Conservation (phyloP, 306 rosid species). For the Begonia fuchsioides region DNA sequence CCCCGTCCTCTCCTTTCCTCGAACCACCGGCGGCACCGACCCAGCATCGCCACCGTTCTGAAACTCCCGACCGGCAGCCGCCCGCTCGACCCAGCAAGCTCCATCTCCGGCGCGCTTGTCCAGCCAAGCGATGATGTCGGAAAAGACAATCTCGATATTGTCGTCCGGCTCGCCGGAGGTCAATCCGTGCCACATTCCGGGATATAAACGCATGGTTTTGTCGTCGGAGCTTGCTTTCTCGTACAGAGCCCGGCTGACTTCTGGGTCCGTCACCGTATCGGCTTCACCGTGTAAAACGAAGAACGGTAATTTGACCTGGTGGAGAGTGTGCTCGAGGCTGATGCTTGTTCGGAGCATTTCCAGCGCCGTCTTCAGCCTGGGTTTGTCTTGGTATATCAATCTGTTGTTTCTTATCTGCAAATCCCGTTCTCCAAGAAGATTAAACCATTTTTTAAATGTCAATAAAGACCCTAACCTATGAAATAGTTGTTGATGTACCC, state of each 20-base stretch:
- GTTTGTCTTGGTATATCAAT: constrained; percentile 76
- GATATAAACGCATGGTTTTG: constrained; percentile 60
- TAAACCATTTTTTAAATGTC: too few species aligned
- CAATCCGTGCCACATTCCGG: constrained; percentile 87
- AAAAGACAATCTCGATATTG: constrained; percentile 49
- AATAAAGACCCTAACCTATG: too few species aligned
- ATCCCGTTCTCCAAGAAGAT: background rate
- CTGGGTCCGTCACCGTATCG: constrained; percentile 92
- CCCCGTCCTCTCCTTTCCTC: background rate
- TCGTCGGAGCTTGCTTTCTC: constrained; percentile 55
- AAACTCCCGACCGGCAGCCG: too few species aligned
- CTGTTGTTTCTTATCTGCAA: constrained; percentile 60
- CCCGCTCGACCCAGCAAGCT: background rate
- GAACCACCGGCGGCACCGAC: too few species aligned
- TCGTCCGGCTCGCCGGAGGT: constrained; percentile 79
- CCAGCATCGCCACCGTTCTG: too few species aligned
- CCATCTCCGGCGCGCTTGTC: constrained; percentile 21
- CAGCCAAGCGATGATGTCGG: constrained; percentile 58
- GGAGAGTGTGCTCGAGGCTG: constrained; percentile 37
- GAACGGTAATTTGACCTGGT: constrained; percentile 67
- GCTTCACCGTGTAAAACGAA: constrained; percentile 73
- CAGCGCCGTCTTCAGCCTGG: constrained; percentile 67
- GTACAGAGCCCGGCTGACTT: constrained; percentile 68
- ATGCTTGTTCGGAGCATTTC: constrained; percentile 72
- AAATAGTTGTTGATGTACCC: too few species aligned